Percentiles rank a stretch among this genome's conserved stretches.
These are phyloP conservation scores for Chalciporus chontae DNA, from an alignment of 768 basidiomycete genomes.

Conservation along the genomic window DNA sequence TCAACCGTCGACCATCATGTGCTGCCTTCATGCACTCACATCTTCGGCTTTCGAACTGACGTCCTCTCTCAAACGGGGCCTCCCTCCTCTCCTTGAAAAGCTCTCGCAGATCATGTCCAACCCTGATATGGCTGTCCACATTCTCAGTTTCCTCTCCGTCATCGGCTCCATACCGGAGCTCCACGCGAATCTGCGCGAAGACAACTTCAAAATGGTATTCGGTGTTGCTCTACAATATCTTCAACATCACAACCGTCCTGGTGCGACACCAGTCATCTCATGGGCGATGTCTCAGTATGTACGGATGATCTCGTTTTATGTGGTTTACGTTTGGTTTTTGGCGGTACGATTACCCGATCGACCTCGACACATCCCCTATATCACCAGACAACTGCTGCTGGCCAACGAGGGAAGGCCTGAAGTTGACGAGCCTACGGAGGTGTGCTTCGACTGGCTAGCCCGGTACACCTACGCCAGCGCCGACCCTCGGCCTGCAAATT, in stretches of 20 bases:
- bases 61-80: slow-evolving; percentile 71
- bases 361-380: slow-evolving; percentile 76
- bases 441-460: slow-evolving; percentile 97
- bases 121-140: slow-evolving; percentile 91
- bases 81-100: slow-evolving; percentile 80
- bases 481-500: slow-evolving; percentile 83
- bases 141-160: slow-evolving; percentile 86
- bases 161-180: slow-evolving; percentile 77
- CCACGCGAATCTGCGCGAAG: slow-evolving; percentile 88
- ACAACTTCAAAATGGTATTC: slow-evolving; percentile 90
- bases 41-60: slow-evolving; percentile 86
- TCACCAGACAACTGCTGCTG: slow-evolving; percentile 79
- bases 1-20: slow-evolving; percentile 75
- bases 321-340: slow-evolving; percentile 94
- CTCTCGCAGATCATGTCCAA: slow-evolving; percentile 94
- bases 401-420: slow-evolving; percentile 74
- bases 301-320: slow-evolving; percentile 82
- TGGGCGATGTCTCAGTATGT: slow-evolving; percentile 92
- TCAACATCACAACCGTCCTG: slow-evolving; percentile 77
- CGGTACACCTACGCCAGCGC: slow-evolving; percentile 93
- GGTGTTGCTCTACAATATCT: slow-evolving; percentile 93
- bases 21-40: slow-evolving; percentile 85
- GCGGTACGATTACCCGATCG: slow-evolving; percentile 81
- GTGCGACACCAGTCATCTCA: slow-evolving; percentile 57
- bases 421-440: slow-evolving; percentile 88